Evolutionary conservation across 2,329 filamentous ascomycete species (phyloP).

Genomic region (Cercospora zeae-maydis): DNA sequence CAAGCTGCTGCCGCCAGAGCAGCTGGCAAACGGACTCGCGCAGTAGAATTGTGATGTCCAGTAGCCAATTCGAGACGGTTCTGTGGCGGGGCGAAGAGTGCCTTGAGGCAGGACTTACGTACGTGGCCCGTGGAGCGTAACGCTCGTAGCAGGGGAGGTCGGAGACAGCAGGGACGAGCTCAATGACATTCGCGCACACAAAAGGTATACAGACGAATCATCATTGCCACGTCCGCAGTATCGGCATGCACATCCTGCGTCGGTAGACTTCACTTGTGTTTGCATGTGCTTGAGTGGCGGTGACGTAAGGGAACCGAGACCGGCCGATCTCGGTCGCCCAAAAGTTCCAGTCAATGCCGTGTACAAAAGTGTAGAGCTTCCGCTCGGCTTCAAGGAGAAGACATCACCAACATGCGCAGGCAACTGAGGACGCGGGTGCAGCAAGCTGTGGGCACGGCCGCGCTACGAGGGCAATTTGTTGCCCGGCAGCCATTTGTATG

Average conservation of each 20-base stretch:
- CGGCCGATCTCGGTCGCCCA: background rate
- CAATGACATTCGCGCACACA: background rate
- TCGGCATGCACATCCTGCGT: too few species aligned
- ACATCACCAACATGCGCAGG: background rate
- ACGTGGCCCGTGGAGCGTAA: background rate
- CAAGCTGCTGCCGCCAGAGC: constrained; percentile 38
- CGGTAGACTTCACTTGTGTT: background rate
- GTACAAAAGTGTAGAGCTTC: background rate
- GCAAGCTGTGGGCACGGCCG: background rate
- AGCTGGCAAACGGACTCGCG: constrained; percentile 18
- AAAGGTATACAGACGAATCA: background rate
- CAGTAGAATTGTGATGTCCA: constrained; percentile 7
- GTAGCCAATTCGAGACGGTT: background rate
- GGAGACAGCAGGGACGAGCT: background rate
- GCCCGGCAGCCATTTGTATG: constrained; percentile 21
- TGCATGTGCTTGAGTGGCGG: background rate
- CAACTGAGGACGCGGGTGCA: background rate
- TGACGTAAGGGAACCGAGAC: background rate
- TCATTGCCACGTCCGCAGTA: background rate
- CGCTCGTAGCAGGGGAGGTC: background rate
- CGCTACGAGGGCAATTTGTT: background rate
- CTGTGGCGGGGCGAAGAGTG: background rate
- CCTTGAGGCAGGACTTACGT: background rate
- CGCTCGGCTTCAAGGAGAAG: background rate
- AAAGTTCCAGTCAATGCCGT: background rate